A percentile compares a stretch with the other conserved stretches of the same genome.
Evolutionary conservation across 257 asterid species (phyloP).

Genomic region (Solanum corneliomulleri): DNA sequence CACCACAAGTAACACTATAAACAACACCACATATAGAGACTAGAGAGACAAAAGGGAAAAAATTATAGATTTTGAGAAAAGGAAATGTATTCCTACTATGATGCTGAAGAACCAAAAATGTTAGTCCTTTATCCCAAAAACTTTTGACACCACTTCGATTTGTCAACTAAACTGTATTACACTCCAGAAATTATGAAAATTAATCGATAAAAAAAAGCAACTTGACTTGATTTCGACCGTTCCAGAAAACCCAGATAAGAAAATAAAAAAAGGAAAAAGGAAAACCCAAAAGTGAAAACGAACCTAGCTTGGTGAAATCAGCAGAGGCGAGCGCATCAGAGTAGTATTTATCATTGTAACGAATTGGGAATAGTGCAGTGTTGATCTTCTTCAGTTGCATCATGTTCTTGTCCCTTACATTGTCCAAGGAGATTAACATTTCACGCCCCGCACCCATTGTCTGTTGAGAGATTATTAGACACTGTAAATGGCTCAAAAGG

Average conservation of each 20-base stretch:
- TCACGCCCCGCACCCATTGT: constrained; percentile 33
- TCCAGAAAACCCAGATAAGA: not conserved
- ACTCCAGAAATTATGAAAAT: not conserved
- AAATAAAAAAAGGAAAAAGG: not conserved
- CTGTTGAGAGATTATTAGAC: not conserved
- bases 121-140: not conserved
- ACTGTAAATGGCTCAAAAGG: not conserved
- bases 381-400: constrained; percentile 92
- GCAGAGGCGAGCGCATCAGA: constrained; percentile 81
- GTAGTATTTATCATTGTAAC: constrained; percentile 85
- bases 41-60: not conserved
- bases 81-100: not conserved
- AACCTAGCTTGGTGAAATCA: constrained; percentile 88
- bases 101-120: not conserved
- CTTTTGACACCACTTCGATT: not conserved
- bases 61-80: not conserved
- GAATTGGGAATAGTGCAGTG: constrained; percentile 76
- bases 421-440: constrained; percentile 58
- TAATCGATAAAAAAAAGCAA: not conserved
- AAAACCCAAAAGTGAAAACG: not conserved
- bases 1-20: not conserved
- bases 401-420: constrained; percentile 83
- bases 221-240: not conserved
- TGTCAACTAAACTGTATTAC: not conserved
- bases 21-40: not conserved